These are phyloP conservation scores for Mariannaea elegans DNA, from an alignment of 2,329 filamentous ascomycete genomes.

Conservation along the genomic window DNA sequence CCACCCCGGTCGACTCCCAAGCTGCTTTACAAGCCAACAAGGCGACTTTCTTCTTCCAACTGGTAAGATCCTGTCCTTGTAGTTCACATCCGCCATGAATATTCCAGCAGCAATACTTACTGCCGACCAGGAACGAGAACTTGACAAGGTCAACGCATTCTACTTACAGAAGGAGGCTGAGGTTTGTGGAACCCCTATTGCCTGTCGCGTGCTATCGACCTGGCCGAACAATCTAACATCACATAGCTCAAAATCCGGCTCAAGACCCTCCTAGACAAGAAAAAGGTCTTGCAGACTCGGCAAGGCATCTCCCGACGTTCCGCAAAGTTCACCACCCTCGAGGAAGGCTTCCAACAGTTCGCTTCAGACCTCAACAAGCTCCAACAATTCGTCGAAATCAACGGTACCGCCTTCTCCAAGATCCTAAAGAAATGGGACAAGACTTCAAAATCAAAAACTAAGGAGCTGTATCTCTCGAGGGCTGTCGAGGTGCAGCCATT, in stretches of 20 bases:
- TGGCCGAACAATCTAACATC: slow-evolving; percentile 23
- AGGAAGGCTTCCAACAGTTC: slow-evolving; percentile 98
- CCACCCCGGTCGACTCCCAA: slow-evolving; percentile 75
- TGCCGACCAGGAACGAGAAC: slow-evolving; percentile 82
- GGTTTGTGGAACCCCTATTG: slow-evolving; percentile 61
- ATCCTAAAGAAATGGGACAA: slow-evolving; percentile 99
- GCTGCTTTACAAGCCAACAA: slow-evolving; percentile 94
- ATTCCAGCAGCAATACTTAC: slow-evolving; percentile 49
- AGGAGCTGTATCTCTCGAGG: slow-evolving; percentile 94
- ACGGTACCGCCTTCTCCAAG: slow-evolving; percentile 97
- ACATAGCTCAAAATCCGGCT: slow-evolving; percentile 88
- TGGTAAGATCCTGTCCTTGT: slow-evolving; percentile 66
- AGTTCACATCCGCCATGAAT: slow-evolving; percentile 36
- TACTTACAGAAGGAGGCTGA: slow-evolving; percentile 98
- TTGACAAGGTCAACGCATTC: slow-evolving; percentile 98
- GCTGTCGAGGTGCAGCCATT: slow-evolving; percentile 98
- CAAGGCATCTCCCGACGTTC: slow-evolving; percentile 85
- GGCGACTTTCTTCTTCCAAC: slow-evolving; percentile 97
- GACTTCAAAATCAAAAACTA: slow-evolving; percentile 98
- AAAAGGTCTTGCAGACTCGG: slow-evolving; percentile 86
- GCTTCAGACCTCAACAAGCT: slow-evolving; percentile 96
- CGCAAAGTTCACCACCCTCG: slow-evolving; percentile 91
- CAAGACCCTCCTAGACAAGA: slow-evolving; percentile 93
- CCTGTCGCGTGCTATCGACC: background rate
- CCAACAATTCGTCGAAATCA: slow-evolving; percentile 98